These are phyloP conservation scores for Euphorbia peplus DNA, from an alignment of 345 rosid species.

Conservation along the genomic window DNA sequence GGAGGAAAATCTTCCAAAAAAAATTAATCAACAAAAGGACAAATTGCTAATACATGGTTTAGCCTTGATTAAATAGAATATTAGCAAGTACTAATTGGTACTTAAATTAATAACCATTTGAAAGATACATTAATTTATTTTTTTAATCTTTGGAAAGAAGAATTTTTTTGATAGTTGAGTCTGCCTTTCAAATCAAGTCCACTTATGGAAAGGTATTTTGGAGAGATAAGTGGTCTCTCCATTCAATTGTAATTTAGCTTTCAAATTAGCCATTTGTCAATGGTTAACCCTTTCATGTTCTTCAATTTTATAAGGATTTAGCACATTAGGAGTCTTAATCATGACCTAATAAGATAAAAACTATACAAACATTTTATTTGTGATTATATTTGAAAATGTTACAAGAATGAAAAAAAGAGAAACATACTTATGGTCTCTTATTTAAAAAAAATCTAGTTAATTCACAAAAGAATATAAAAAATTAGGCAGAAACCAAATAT, in stretches of 20 bases:
- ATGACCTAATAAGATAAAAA: constrained; percentile 18
- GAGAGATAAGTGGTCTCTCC: constrained; percentile 21
- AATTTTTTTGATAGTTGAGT: constrained; percentile 19
- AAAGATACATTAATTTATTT: background rate
- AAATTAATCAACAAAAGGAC: background rate
- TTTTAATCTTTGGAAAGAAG: background rate
- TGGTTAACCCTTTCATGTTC: background rate
- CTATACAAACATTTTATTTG: too few relatives aligned
- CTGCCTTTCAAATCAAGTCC: constrained; percentile 24
- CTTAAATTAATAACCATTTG: background rate
- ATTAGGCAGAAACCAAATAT: too few relatives aligned
- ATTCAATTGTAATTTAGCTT: constrained; percentile 7
- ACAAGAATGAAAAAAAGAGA: too few relatives aligned
- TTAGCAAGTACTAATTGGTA: background rate
- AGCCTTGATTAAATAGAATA: background rate
- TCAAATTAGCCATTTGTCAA: background rate
- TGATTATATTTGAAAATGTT: too few relatives aligned
- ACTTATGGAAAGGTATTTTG: constrained; percentile 8
- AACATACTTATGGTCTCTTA: too few relatives aligned
- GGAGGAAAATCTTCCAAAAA: background rate
- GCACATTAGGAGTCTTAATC: constrained; percentile 6
- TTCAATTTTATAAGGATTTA: background rate
- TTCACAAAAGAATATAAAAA: too few relatives aligned
- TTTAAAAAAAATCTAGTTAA: too few relatives aligned
- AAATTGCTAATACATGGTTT: background rate